Evolutionary conservation across 345 rosid species (phyloP), one percentile per base, ranked within the genome.

Genomic region (Psidium friedrichsthalianum): DNA sequence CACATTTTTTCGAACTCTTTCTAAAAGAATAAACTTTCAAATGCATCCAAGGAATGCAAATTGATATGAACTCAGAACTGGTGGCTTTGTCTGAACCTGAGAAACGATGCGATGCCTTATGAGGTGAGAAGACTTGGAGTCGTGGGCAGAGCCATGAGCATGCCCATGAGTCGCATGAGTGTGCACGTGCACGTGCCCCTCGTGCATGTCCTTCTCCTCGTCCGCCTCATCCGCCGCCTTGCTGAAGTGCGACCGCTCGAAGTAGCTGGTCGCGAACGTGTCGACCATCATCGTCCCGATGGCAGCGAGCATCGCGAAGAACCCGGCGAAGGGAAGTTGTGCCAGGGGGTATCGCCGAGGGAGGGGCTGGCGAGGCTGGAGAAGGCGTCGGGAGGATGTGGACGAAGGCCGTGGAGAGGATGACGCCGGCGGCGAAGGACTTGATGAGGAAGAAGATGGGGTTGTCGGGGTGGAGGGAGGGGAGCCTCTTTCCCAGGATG

Each of bases 381-480:
- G 56, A 85, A 90, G 53, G 93, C 94, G 49, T 92, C 94, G 1
- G 94, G n/a, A 93, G 89, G 83, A 94, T 91, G 88, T 94, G 96
- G 81, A 94, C 87, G 86, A 93, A 93, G 20, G 93, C 94, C 4
- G 94, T 93, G 44, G 94, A 91, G 9, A 93, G 88, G 61, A 94
- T 92, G 64, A 94, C 94, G 3, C 96, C 95, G 29, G 92, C 95
- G 24, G 95, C 94, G 18, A 93, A 93, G 11, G 94, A 92, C 87
- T 92, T 93, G 25, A 93, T 89, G 15, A 93, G 82, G 87, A 91
- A 90, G 87, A 92, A 94, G 47, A 88, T 76, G 53, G 78, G 84
- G 18, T 88, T 89, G 29, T 93, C 94, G 1, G 97, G 94, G 32
- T 56, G 88, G 18, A 94, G 83, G 4, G 52, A 22, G 18, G 92